These are phyloP conservation scores for Pichia scutulata DNA, from an alignment of 805 yeast genomes.

Conservation along the genomic window DNA sequence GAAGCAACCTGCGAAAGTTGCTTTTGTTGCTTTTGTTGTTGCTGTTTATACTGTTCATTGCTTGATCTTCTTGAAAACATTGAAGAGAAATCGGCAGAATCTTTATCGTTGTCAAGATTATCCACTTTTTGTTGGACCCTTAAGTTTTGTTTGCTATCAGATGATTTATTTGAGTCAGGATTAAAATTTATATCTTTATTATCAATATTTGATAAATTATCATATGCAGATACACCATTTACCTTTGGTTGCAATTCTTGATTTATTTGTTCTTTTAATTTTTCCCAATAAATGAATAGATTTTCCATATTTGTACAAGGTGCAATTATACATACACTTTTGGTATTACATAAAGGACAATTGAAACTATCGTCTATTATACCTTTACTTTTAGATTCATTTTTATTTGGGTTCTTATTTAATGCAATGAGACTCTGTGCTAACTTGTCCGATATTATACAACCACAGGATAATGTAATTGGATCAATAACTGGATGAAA, in stretches of 20 bases:
- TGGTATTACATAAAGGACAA: constrained; percentile 32
- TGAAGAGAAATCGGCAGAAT: not conserved
- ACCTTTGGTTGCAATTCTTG: not conserved
- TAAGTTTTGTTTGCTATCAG: not conserved
- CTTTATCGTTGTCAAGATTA: not conserved
- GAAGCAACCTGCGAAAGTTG: not conserved
- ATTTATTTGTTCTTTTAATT: constrained; percentile 10
- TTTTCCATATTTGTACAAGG: constrained; percentile 30
- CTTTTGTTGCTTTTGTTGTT: not conserved
- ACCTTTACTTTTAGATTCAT: not conserved
- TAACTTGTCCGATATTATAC: constrained; percentile 30
- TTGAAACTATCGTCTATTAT: not conserved
- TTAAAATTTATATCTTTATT: no score
- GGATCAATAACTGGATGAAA: constrained; percentile 22
- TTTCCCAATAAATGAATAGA: constrained; percentile 13
- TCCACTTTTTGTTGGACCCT: not conserved
- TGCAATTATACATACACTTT: constrained; percentile 19
- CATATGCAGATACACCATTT: constrained; percentile 1
- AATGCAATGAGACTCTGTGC: constrained; percentile 8
- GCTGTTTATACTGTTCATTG: not conserved
- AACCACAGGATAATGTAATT: constrained; percentile 34
- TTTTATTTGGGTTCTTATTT: not conserved
- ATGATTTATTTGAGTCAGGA: not conserved
- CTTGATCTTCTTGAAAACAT: constrained; percentile 3
- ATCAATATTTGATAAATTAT: not conserved